phyloP scores from a whole-genome alignment of 129 eudicot species.

The Centrapalus pauciflorus region DNA sequence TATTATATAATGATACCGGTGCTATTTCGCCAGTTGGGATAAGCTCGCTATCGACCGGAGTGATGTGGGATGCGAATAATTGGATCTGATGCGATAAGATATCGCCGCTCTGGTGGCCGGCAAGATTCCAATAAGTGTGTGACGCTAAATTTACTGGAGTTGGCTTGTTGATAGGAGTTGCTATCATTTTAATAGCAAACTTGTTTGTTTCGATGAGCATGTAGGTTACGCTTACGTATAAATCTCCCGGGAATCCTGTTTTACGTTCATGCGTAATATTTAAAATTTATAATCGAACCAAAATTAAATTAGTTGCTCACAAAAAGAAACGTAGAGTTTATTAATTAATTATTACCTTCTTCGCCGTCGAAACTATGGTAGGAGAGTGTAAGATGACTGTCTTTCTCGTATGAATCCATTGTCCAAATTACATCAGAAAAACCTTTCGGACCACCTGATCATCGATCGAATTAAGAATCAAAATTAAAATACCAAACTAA shows the following conservation, averaged over 20 bases:
- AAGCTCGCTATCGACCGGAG: slow-evolving; percentile 46
- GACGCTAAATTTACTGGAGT: slow-evolving; percentile 63
- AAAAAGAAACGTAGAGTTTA: too few species aligned
- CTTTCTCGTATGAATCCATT: slow-evolving; percentile 14
- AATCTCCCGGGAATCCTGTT: slow-evolving; percentile 56
- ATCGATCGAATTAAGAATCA: background rate
- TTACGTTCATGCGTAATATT: background rate
- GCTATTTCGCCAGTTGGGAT: slow-evolving; percentile 48
- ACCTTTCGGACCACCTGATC: slow-evolving; percentile 61
- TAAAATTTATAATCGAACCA: background rate
- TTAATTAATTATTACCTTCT: slow-evolving; percentile 37
- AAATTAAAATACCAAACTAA: background rate
- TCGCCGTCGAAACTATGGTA: slow-evolving; percentile 51
- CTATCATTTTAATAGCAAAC: slow-evolving; percentile 45
- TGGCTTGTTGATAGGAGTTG: slow-evolving; percentile 45
- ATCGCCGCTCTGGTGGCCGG: slow-evolving; percentile 44
- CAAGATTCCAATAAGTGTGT: slow-evolving; percentile 67
- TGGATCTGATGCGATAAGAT: slow-evolving; percentile 45
- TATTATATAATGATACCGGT: slow-evolving; percentile 7
- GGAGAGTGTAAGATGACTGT: slow-evolving; percentile 43
- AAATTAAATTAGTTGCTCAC: background rate
- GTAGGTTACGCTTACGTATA: slow-evolving; percentile 44
- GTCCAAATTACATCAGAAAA: slow-evolving; percentile 58
- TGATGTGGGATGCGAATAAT: slow-evolving; percentile 38
- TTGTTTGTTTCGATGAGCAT: slow-evolving; percentile 36